These are phyloP conservation scores for Colletotrichum sp. DNA, from an alignment of 2,329 filamentous ascomycete genomes.

Conservation along the genomic window DNA sequence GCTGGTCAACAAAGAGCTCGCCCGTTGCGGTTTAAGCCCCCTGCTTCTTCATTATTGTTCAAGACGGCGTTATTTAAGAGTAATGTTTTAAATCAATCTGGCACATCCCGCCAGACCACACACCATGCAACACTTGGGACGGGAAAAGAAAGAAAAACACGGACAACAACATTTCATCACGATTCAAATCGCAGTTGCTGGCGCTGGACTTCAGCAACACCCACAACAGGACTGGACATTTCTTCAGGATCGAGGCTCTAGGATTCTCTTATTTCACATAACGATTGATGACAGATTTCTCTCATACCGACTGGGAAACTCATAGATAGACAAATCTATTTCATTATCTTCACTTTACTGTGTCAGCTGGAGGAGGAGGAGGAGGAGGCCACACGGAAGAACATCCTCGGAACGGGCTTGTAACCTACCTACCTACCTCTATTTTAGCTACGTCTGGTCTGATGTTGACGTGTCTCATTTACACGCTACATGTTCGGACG, in stretches of 20 bases:
- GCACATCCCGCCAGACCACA: not conserved
- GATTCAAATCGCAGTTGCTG: not conserved
- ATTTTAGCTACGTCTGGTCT: not conserved
- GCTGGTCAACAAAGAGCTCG: constrained; percentile 31
- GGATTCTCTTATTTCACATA: constrained; percentile 5
- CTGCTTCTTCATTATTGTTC: not conserved
- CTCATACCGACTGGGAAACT: constrained; percentile 1
- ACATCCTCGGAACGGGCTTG: not conserved
- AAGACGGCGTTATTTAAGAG: not conserved
- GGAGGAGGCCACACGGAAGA: not conserved
- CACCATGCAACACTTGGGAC: not conserved
- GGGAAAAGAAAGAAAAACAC: not conserved
- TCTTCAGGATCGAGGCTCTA: not conserved
- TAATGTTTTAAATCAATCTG: not conserved
- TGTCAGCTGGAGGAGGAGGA: not conserved
- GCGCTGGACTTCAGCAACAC: constrained; percentile 10
- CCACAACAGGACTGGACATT: not conserved
- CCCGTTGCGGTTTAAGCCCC: constrained; percentile 29
- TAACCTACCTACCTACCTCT: not conserved
- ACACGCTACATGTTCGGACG: not conserved
- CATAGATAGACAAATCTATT: constrained; percentile 10
- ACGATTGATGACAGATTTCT: not conserved
- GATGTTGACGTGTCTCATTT: not conserved
- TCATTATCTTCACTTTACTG: not conserved
- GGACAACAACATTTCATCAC: not conserved